Evolutionary conservation across 768 basidiomycete species (phyloP), one percentile per base, ranked within the genome.

Genomic region (Hypholoma fasciculare): DNA sequence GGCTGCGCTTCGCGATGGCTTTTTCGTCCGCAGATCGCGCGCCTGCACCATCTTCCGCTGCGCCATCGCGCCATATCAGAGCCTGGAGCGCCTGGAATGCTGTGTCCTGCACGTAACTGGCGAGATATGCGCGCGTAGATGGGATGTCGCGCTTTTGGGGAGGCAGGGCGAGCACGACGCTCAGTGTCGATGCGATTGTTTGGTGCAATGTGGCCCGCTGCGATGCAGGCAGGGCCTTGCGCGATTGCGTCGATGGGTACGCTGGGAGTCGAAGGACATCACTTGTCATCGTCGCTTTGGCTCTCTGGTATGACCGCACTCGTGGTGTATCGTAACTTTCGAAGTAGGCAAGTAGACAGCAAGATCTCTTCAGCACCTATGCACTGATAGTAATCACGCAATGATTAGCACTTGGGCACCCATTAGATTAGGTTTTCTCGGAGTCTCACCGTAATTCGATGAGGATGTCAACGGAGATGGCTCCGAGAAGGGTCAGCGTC

Each of bases 81-180:
- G 72, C 61, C 47, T 87, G 77, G 1, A 91, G 75, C 7, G 64
- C 65, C 39, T 80, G 78, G 23, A 79, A 74, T 8, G 89, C 87
- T 1, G 71, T 69, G 62, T 90, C 84, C 56, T 77, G 76, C 12
- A 78, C 81, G 60, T 87, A 92, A 7, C 82, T 81, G 13, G 79
- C 72, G 44, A 90, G 17, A 65, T 88, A 90, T 2, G 67, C 64
- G 17, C 74, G 71, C 1, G 80, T 76, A 0, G 83, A 72, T 0
- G 77, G 67, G 0, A 73, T 76, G 57, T 83, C 76, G 6, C 76
- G 75, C 61, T 86, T 81, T 0, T 72, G 63, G 11, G 79, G 70
- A 8, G 84, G 80, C 17, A 88, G 68, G 5, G 76, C 63, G 6
- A 89, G 74, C 3, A 76, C 73, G 53, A 79, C 74, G 9, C 68